Evolutionary conservation across 192 early-diverging fungal genomes (phyloP).

Genomic region (Coemansia sp.): DNA sequence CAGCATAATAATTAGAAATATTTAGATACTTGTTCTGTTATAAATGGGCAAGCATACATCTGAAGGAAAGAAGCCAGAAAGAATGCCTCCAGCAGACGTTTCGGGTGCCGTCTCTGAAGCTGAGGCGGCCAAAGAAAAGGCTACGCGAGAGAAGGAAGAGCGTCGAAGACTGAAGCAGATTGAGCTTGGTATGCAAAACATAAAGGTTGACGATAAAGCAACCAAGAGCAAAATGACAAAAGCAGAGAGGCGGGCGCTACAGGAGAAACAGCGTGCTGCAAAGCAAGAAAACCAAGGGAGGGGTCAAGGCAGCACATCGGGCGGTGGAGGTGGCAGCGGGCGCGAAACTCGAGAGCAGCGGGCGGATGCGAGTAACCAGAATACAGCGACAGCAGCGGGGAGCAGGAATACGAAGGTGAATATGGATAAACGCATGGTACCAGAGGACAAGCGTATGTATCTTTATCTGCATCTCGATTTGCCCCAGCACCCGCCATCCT

Average conservation of each 20-base stretch:
- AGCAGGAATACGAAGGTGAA: constrained; percentile 11
- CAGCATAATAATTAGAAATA: too few relatives aligned
- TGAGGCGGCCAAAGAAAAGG: constrained; percentile 16
- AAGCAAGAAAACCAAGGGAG: constrained; percentile 53
- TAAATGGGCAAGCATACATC: constrained; percentile 10
- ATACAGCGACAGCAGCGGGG: constrained; percentile 4
- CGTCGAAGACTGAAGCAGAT: constrained; percentile 32
- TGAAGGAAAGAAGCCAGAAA: not conserved
- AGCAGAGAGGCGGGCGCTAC: constrained; percentile 82
- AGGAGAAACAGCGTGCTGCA: constrained; percentile 80
- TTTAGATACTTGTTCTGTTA: too few relatives aligned
- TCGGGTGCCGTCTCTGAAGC: constrained; percentile 13
- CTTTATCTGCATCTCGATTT: constrained; percentile 47
- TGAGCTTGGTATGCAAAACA: constrained; percentile 33
- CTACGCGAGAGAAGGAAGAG: constrained; percentile 38
- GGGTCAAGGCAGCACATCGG: not conserved
- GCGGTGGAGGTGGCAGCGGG: constrained; percentile 14
- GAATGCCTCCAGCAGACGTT: constrained; percentile 4
- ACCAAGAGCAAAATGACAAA: constrained; percentile 76
- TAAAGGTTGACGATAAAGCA: constrained; percentile 20
- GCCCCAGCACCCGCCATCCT: constrained; percentile 44
- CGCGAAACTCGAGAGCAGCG: constrained; percentile 11
- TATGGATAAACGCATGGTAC: constrained; percentile 33
- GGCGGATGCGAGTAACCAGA: constrained; percentile 12
- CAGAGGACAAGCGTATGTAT: constrained; percentile 51